These are phyloP conservation scores for Ceratobasidium sp. DNA, from an alignment of 1,284 basidiomycete genomes.

Conservation along the genomic window DNA sequence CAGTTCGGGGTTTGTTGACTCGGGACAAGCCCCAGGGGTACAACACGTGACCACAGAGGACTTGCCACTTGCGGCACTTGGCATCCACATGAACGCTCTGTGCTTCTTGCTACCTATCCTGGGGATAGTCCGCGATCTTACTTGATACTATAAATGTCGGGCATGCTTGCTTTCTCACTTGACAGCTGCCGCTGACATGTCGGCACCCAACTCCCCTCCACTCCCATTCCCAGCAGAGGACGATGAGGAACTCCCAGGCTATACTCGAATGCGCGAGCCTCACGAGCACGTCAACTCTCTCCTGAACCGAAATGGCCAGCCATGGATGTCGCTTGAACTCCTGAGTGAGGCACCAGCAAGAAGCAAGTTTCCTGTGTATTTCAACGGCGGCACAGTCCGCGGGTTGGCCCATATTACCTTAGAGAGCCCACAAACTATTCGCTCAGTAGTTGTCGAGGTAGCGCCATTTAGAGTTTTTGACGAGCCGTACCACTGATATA, in stretches of 20 bases:
- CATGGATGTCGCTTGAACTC: constrained; percentile 27
- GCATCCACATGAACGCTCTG: too few relatives aligned
- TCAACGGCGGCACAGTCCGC: constrained; percentile 20
- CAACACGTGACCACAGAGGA: background rate
- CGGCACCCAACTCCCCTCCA: background rate
- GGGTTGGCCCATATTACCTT: constrained; percentile 9
- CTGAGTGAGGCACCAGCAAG: constrained; percentile 23
- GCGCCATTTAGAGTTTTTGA: background rate
- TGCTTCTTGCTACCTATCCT: background rate
- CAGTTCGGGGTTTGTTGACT: background rate
- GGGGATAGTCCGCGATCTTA: background rate
- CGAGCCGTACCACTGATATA: background rate
- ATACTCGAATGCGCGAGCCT: background rate
- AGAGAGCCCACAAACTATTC: constrained; percentile 14
- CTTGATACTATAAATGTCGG: background rate
- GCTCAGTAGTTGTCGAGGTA: constrained; percentile 33
- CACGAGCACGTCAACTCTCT: constrained; percentile 26
- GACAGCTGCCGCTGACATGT: background rate
- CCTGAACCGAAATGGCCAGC: constrained; percentile 5
- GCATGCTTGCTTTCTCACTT: background rate
- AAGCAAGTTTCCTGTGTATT: constrained; percentile 29
- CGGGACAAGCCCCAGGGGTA: background rate
- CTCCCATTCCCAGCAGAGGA: constrained; percentile 1
- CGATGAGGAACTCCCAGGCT: constrained; percentile 34
- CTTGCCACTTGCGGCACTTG: background rate